Base-by-base conservation (phyloP, 371 early-diverging fungal species). In the Zychaea mexicana region DNA sequence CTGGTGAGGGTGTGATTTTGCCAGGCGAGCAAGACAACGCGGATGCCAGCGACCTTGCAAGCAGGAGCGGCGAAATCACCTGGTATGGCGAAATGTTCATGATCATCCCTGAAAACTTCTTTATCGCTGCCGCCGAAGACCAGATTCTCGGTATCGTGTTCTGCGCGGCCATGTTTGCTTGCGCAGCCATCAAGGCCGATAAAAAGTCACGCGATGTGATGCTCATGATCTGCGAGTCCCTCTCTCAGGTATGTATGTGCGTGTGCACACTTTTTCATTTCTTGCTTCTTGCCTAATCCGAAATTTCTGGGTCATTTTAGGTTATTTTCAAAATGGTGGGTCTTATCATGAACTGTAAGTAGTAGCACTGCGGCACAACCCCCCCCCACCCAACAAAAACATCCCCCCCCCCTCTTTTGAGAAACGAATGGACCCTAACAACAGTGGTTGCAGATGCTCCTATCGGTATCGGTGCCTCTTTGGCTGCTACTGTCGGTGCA, bases 361-460 rank as follows among this genome's bases (percentile, higher is more conserved):
- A 10, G 10, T 1, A 42, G n/a, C n/a, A n/a, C n/a, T n/a, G n/a
- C n/a, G n/a, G n/a, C n/a, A n/a, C n/a, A n/a, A n/a, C n/a, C n/a
- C n/a, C n/a, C n/a, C n/a, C n/a, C n/a, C n/a, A n/a, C n/a, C n/a
- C n/a, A n/a, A n/a, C n/a, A n/a, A n/a, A n/a, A n/a, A n/a, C n/a
- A n/a, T n/a, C n/a, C n/a, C n/a, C n/a, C n/a, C n/a, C n/a, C n/a
- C n/a, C n/a, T n/a, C n/a, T n/a, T n/a, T n/a, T n/a, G n/a, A n/a
- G n/a, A n/a, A n/a, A n/a, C n/a, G n/a, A n/a, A n/a, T n/a, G n/a
- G n/a, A n/a, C n/a, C n/a, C n/a, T n/a, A n/a, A n/a, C n/a, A n/a
- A n/a, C n/a, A n/a, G n/a, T n/a, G n/a, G n/a, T n/a, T n/a, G n/a
- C 46, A 73, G 78, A 86, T 69, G 93, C 90, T 32, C 93, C 93